Conservation (phyloP, 2,329 filamentous ascomycete species). For the Fusarium sulawesiense region DNA sequence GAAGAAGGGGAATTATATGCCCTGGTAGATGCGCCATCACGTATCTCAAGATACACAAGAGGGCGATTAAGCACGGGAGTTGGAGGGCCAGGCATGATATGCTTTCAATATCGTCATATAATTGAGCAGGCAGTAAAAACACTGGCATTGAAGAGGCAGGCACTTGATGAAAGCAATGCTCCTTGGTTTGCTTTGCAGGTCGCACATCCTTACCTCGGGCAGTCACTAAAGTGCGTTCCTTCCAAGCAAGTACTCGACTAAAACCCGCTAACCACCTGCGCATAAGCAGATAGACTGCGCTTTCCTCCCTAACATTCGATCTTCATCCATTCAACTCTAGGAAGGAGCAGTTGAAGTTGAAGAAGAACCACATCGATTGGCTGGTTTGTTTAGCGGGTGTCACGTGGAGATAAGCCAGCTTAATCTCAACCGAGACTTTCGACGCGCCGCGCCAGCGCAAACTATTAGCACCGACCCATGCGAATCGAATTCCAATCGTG, state of each 20-base stretch:
- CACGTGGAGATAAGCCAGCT: slow-evolving; percentile 34
- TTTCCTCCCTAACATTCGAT: background rate
- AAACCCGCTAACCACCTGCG: background rate
- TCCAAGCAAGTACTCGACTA: background rate
- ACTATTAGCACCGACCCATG: slow-evolving; percentile 30
- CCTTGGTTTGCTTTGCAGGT: background rate
- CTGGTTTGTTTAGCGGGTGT: background rate
- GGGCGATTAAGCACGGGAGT: slow-evolving; percentile 48
- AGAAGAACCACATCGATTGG: slow-evolving; percentile 16
- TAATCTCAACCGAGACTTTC: slow-evolving; percentile 24
- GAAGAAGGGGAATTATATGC: slow-evolving; percentile 39
- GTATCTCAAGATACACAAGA: slow-evolving; percentile 49
- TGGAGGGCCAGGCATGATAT: slow-evolving; percentile 44
- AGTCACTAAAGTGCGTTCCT: background rate
- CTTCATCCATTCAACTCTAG: background rate
- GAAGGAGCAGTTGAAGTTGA: slow-evolving; percentile 30
- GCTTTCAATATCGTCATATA: background rate
- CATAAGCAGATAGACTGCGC: background rate
- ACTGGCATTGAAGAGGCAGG: background rate
- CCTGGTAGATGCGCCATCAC: slow-evolving; percentile 33
- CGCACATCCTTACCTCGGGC: background rate
- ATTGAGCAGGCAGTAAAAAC: background rate
- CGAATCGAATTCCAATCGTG: slow-evolving; percentile 31
- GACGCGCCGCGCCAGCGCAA: slow-evolving; percentile 39
- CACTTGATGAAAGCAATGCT: background rate